Evolutionary conservation across 371 early-diverging fungal species (phyloP), one percentile per base, ranked within the genome.

Genomic region (Mycotypha africana): DNA sequence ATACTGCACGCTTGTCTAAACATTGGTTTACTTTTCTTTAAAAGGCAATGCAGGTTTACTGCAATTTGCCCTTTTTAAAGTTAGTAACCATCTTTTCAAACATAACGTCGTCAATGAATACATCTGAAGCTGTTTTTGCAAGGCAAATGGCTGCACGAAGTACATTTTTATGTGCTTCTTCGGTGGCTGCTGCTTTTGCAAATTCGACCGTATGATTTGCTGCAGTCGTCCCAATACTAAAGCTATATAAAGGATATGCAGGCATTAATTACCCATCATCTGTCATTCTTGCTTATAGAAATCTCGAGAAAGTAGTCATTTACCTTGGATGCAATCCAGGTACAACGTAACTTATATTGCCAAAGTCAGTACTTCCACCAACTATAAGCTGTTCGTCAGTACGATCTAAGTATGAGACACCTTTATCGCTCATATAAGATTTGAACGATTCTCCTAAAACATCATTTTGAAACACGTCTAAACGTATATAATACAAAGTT

Each of bases 331-430:
- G 54, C 25, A 54, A 45, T 36, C 40, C 44, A 24, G 50, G 62
- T 7, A 76, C 39, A 7, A 56, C 70, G 26, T 71, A 56, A 6
- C 70, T 74, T 11, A 81, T 51, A 42, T 88, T 88, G 25, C 89
- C 91, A 76, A 87, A 83, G 51, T 91, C 92, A 4, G 85, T 86
- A 14, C 76, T 74, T 3, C 78, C 87, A 24, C 45, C 46, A 1
- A 60, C 60, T 22, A 42, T 22, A 4, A 53, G 47, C 33, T 74
- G 59, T 48, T 80, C 76, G 8, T 56, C 58, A 1, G 47, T 35
- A 2, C 68, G 65, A 10, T 75, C 37, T 4, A 39, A 8, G 38
- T 66, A 73, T 17, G 51, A 35, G 19, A 70, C 46, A 2, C 78
- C 76, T 38, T 68, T 60, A 12, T 56, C 54, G 1, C 53, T 51